Percentiles rank a stretch among this genome's conserved stretches.
Conservation (phyloP, 345 rosid species). For the Xanthoceras sorbifolium region DNA sequence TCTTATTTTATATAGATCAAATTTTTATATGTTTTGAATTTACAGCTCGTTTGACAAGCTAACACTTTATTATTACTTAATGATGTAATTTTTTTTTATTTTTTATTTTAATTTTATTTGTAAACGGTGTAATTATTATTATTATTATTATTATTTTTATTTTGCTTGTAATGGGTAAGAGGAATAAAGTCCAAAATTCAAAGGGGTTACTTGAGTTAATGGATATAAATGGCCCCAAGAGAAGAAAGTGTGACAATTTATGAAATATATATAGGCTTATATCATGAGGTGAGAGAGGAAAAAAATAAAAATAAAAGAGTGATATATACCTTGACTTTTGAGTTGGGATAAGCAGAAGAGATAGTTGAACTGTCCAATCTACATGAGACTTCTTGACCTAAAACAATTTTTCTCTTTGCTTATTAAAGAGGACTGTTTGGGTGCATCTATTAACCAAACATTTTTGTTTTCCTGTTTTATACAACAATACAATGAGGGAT, state of each 20-base stretch:
- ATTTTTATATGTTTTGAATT: no score
- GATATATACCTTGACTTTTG: not conserved
- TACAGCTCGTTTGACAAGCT: no score
- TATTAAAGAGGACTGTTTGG: not conserved
- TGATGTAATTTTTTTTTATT: no score
- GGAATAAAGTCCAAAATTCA: not conserved
- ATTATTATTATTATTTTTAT: not conserved
- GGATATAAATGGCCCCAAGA: not conserved
- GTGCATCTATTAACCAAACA: not conserved
- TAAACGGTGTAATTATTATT: no score
- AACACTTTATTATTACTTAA: no score
- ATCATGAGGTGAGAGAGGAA: not conserved
- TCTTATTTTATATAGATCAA: no score
- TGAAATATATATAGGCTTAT: not conserved
- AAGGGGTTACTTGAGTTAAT: not conserved
- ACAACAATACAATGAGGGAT: not conserved
- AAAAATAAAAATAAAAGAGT: not conserved
- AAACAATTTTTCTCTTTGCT: not conserved
- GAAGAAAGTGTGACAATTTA: not conserved
- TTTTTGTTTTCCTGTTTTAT: not conserved
- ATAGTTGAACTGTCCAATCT: conserved; percentile 24
- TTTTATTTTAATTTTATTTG: no score
- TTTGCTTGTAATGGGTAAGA: not conserved
- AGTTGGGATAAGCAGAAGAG: conserved; percentile 10
- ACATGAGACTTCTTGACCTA: not conserved